Conservation (phyloP, 192 early-diverging fungal genomes). For the Mortierella alpina region DNA sequence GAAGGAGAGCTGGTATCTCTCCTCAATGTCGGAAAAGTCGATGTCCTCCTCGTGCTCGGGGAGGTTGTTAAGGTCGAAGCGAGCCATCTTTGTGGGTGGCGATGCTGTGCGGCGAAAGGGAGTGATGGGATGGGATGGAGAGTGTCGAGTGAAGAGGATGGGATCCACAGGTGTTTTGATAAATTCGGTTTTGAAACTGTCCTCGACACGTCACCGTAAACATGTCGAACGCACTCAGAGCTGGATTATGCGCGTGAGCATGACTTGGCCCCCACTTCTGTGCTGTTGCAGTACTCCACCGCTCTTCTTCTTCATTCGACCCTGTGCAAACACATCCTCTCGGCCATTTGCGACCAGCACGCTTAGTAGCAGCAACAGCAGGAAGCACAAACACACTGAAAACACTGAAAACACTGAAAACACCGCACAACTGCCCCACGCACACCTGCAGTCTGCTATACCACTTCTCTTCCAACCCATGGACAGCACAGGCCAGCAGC, state of each 20-base stretch:
- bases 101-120: not conserved
- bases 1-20: conserved; percentile 72
- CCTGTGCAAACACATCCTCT: too few species aligned
- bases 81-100: conserved; percentile 21
- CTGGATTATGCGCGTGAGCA: too few species aligned
- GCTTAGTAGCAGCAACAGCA: too few species aligned
- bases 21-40: conserved; percentile 94
- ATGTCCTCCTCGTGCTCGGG: conserved; percentile 81
- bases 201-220: not conserved
- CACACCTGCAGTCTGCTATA: too few species aligned
- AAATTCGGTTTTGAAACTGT: not conserved
- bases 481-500: conserved; percentile 27
- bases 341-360: too few species aligned
- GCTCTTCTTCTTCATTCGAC: too few species aligned
- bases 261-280: too few species aligned
- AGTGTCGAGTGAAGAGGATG: not conserved
- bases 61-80: conserved; percentile 70
- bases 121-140: not conserved
- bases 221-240: too few species aligned
- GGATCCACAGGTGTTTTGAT: not conserved
- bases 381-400: too few species aligned
- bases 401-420: too few species aligned
- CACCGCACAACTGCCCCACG: too few species aligned
- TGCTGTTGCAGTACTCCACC: too few species aligned
- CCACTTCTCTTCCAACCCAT: not conserved